phyloP scores from a whole-genome alignment of 768 basidiomycete genomes.

The Leccinum subgranulosum region DNA sequence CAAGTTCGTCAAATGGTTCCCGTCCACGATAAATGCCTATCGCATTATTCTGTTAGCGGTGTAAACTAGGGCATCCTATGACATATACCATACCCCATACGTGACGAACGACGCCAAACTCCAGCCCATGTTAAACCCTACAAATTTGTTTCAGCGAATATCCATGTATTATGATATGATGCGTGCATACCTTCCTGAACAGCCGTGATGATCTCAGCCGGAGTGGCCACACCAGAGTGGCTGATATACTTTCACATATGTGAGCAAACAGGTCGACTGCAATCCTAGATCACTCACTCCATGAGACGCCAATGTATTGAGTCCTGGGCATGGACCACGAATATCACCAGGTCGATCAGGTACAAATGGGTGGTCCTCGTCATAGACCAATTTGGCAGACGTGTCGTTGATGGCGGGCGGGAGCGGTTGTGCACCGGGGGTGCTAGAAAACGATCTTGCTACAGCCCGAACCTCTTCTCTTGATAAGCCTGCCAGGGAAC shows the following conservation, averaged over 20 bases:
- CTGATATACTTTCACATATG: slow-evolving; percentile 16
- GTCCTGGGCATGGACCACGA: slow-evolving; percentile 25
- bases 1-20: slow-evolving; percentile 27
- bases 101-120: slow-evolving; percentile 18
- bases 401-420: slow-evolving; percentile 23
- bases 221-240: slow-evolving; percentile 19
- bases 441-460: slow-evolving; percentile 12
- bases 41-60: background rate
- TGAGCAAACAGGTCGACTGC: background rate
- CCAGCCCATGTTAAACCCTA: slow-evolving; percentile 27
- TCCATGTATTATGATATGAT: background rate
- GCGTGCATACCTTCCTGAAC: slow-evolving; percentile 19
- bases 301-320: slow-evolving; percentile 26
- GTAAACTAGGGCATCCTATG: background rate
- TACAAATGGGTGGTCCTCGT: slow-evolving; percentile 14
- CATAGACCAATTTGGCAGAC: slow-evolving; percentile 22
- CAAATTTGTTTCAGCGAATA: background rate
- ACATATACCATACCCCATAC: slow-evolving; percentile 19
- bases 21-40: slow-evolving; percentile 25
- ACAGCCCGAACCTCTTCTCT: slow-evolving; percentile 13
- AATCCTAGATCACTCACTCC: slow-evolving; percentile 17
- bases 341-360: slow-evolving; percentile 18
- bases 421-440: slow-evolving; percentile 21
- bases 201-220: slow-evolving; percentile 23
- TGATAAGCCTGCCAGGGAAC: slow-evolving; percentile 22